Base-by-base conservation (phyloP, 2,329 filamentous ascomycete species). In the Alternaria conjuncta region DNA sequence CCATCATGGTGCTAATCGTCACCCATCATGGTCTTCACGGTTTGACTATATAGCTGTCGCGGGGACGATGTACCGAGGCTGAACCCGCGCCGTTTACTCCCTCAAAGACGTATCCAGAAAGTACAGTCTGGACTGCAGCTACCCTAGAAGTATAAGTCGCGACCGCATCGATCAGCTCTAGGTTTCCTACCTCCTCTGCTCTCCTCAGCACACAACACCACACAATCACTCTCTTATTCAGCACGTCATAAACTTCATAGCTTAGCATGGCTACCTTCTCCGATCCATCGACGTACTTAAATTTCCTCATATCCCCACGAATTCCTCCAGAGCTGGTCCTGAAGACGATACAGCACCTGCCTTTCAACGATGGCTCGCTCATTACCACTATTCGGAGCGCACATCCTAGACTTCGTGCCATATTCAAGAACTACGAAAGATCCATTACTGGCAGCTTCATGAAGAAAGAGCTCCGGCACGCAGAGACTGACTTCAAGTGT, bases 241-340 rank as follows among this genome's bases (percentile, higher is more conserved):
- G 21, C 32, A 46, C 26, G 49, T 23, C 49, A 47, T 23, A 23
- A 4, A 23, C 21, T 5, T 21, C 5, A 23, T 23, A 23, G 21
- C 21, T 21, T 21, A 23, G 21, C 5, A 23, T 71, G 69, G 56
- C 58, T 55, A 53, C 43, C 25, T 28, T 47, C 12, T 2, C 32
- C 4, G 23, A 53, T 18, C 25, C 57, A 44, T 54, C 59, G 13
- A 20, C 56, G 11, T 21, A 28, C 18, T n/a, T 44, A 3, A 45
- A 59, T 13, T 65, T 70, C 15, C 51, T 75, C 6, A 45, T 70
- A 21, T 69, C 70, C 2, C 45, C 66, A 1, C 62, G 63, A 5
- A 71, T 77, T 6, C 75, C 75, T 10, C 56, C 72, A 21, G 75
- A 78, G 43, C 63, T 78, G 6, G 54, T 78, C n/a, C 64, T 77